Conservation (phyloP, 495 filamentous ascomycete species). For the Trichoderma gamsii region DNA sequence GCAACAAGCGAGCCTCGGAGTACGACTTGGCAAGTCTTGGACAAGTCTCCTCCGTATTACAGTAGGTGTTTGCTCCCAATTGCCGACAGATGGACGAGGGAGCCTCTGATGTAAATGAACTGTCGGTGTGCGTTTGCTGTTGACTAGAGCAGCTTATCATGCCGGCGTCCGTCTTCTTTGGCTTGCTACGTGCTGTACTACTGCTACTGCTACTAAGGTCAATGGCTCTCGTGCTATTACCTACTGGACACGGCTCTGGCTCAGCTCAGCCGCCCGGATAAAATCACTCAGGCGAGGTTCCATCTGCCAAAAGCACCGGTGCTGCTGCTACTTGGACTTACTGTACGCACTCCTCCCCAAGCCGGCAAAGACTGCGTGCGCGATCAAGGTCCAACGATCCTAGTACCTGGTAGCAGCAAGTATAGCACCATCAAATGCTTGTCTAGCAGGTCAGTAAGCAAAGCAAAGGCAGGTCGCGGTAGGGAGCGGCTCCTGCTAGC, state of each 20-base stretch:
- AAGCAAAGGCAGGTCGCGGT: neutral
- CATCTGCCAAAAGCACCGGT: conserved; percentile 6
- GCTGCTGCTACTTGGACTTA: neutral
- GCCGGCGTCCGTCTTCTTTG: too few relatives aligned
- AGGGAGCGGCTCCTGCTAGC: neutral
- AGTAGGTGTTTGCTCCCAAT: too few relatives aligned
- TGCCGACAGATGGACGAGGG: too few relatives aligned
- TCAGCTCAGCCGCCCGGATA: conserved; percentile 9
- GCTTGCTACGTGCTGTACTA: too few relatives aligned
- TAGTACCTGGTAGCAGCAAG: neutral
- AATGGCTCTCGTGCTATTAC: too few relatives aligned
- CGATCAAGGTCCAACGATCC: neutral
- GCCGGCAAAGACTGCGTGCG: conserved; percentile 6
- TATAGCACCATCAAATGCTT: neutral
- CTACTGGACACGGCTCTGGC: neutral
- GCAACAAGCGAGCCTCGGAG: too few relatives aligned
- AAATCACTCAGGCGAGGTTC: conserved; percentile 12
- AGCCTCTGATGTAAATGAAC: neutral
- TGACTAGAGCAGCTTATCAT: too few relatives aligned
- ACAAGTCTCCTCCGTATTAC: too few relatives aligned
- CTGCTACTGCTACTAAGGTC: too few relatives aligned
- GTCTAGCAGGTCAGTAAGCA: neutral
- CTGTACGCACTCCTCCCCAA: conserved; percentile 12
- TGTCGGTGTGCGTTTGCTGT: neutral
- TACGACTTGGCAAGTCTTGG: too few relatives aligned